Percentiles rank a stretch among this genome's conserved stretches.
Conservation (phyloP, 805 yeast species). For the Schwanniomyces polymorphus region DNA sequence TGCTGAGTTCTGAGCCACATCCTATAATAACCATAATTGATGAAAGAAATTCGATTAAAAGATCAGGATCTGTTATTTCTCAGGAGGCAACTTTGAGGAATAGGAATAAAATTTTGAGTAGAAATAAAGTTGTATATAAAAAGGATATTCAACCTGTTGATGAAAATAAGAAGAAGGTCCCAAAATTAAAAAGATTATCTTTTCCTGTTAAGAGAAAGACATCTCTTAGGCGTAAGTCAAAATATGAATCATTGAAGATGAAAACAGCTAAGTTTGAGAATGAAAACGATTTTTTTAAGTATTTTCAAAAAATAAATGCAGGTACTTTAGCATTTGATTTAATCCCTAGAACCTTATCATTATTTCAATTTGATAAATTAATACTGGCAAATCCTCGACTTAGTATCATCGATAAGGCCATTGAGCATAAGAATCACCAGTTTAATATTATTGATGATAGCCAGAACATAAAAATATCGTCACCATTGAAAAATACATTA, state of each 20-base stretch:
- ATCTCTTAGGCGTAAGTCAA: slow-evolving; percentile 24
- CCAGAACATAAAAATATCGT: slow-evolving; percentile 8
- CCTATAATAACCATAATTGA: slow-evolving; percentile 23
- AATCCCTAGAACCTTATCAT: slow-evolving; percentile 27
- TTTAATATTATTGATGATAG: not conserved
- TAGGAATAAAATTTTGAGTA: slow-evolving; percentile 24
- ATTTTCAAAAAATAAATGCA: slow-evolving; percentile 17
- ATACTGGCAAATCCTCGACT: slow-evolving; percentile 13
- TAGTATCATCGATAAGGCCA: not conserved
- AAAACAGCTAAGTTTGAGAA: slow-evolving; percentile 19
- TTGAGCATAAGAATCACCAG: slow-evolving; percentile 3
- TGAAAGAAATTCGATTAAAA: slow-evolving; percentile 11
- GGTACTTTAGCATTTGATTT: slow-evolving; percentile 22
- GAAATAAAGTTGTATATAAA: slow-evolving; percentile 28
- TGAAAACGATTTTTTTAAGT: slow-evolving; percentile 19
- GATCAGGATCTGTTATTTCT: slow-evolving; percentile 32
- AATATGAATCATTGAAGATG: slow-evolving; percentile 16
- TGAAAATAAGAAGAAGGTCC: not conserved
- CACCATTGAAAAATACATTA: slow-evolving; percentile 15
- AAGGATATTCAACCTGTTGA: slow-evolving; percentile 6
- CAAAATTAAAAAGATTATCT: slow-evolving; percentile 13
- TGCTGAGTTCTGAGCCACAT: not conserved
- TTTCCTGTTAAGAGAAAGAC: slow-evolving; percentile 37
- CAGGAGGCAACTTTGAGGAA: slow-evolving; percentile 28
- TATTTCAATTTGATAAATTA: slow-evolving; percentile 20